Percentiles rank a stretch among this genome's conserved stretches.
Evolutionary conservation across 176 grass and related monocot genomes (phyloP).

Genomic region (Raddia distichophylla): DNA sequence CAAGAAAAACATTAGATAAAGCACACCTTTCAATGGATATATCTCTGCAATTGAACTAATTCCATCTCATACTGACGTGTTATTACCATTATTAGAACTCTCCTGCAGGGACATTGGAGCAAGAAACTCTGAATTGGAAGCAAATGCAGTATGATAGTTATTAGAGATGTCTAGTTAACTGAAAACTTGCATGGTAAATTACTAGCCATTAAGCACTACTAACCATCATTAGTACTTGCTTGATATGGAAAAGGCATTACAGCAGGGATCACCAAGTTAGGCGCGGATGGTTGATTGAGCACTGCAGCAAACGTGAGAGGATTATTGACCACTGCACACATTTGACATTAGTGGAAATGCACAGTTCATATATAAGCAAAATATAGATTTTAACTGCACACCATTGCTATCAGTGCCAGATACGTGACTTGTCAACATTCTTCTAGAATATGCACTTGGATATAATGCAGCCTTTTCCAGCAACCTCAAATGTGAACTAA

Average conservation of each 20-base stretch:
- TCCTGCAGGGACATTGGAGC: constrained; percentile 9
- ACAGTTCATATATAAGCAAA: not conserved
- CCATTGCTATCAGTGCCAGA: not conserved
- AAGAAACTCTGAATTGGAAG: not conserved
- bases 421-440: not conserved
- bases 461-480: too few species aligned
- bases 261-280: not conserved
- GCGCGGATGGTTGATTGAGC: not conserved
- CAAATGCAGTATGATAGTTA: not conserved
- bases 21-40: not conserved
- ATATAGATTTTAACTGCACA: not conserved
- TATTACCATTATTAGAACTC: not conserved
- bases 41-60: not conserved
- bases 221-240: not conserved
- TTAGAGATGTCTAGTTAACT: not conserved
- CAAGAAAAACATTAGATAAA: not conserved
- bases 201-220: not conserved
- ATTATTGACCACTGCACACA: constrained; percentile 19
- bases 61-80: not conserved
- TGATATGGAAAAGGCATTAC: not conserved
- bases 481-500: too few species aligned
- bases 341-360: constrained; percentile 15
- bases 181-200: not conserved
- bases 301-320: not conserved
- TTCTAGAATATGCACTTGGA: not conserved